These are phyloP conservation scores for Phaeosphaeria sp. DNA, from an alignment of 2,329 filamentous ascomycete genomes.

Conservation along the genomic window DNA sequence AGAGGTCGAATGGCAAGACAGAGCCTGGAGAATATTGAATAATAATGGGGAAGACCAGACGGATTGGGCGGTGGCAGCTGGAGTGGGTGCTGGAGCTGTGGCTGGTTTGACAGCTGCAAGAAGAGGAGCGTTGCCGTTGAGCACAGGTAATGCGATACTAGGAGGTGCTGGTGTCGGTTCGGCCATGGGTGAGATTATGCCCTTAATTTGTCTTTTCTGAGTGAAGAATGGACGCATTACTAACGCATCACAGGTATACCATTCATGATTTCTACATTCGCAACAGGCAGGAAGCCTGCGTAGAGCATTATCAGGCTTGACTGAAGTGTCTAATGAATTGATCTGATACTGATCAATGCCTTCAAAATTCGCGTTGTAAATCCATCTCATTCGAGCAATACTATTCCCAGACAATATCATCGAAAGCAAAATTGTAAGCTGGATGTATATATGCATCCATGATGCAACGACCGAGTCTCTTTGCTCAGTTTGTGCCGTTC, in stretches of 20 bases:
- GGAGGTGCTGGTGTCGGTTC: conserved; percentile 59
- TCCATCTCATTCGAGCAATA: not conserved
- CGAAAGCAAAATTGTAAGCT: too few relatives aligned
- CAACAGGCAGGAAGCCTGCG: conserved; percentile 7
- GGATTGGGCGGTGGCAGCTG: conserved; percentile 63
- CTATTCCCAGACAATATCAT: too few relatives aligned
- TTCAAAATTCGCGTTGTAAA: not conserved
- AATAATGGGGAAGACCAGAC: conserved; percentile 62
- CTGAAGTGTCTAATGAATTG: too few relatives aligned
- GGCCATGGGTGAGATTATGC: conserved; percentile 26
- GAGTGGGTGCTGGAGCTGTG: conserved; percentile 48
- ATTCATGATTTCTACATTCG: conserved; percentile 37
- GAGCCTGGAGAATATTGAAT: conserved; percentile 67
- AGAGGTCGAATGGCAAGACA: conserved; percentile 69
- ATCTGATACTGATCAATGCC: too few relatives aligned
- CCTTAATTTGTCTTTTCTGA: not conserved
- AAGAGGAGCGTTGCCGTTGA: conserved; percentile 31
- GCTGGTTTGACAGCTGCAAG: conserved; percentile 39
- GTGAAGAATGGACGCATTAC: not conserved
- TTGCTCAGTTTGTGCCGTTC: too few relatives aligned
- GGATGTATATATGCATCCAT: too few relatives aligned
- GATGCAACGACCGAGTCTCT: too few relatives aligned
- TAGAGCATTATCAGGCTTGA: too few relatives aligned
- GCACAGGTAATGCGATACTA: conserved; percentile 48
- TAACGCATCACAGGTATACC: conserved; percentile 52